phyloP scores from a whole-genome alignment of 2,329 filamentous ascomycete genomes.

The Cadophora luteo-olivacea region DNA sequence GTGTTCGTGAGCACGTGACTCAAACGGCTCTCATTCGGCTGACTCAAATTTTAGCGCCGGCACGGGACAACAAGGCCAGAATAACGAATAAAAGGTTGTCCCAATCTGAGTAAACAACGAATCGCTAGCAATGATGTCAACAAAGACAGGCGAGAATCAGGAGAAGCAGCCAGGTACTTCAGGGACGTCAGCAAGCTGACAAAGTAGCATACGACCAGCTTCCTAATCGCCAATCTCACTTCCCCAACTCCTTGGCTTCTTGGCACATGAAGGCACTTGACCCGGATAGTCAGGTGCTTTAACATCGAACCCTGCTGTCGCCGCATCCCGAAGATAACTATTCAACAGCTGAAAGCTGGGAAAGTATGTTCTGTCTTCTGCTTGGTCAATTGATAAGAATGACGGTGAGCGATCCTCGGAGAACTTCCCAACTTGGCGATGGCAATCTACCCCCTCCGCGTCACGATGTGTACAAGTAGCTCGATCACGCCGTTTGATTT shows the following conservation, averaged over 20 bases:
- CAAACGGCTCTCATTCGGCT: too few relatives aligned
- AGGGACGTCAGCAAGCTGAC: neutral
- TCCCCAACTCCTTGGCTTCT: neutral
- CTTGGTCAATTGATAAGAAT: neutral
- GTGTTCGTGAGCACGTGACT: too few relatives aligned
- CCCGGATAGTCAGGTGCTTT: conserved; percentile 10
- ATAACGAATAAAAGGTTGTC: too few relatives aligned
- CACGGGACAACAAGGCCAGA: too few relatives aligned
- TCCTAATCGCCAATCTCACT: conserved; percentile 6
- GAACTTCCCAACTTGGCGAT: neutral
- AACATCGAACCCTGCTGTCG: neutral
- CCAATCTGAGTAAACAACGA: too few relatives aligned
- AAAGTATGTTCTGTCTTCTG: neutral
- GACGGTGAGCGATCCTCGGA: neutral
- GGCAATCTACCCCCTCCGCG: neutral
- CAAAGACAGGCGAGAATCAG: too few relatives aligned
- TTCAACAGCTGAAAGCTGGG: neutral
- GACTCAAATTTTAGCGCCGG: too few relatives aligned
- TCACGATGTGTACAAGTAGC: conserved; percentile 1
- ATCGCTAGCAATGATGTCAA: too few relatives aligned
- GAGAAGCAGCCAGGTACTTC: neutral
- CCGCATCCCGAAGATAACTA: conserved; percentile 10
- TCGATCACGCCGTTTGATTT: neutral
- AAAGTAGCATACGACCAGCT: conserved; percentile 11
- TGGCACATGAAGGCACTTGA: neutral